Evolutionary conservation across 176 grass and related monocot genomes (phyloP), one percentile per base, ranked within the genome.

Genomic region (Cenchrus americanus): DNA sequence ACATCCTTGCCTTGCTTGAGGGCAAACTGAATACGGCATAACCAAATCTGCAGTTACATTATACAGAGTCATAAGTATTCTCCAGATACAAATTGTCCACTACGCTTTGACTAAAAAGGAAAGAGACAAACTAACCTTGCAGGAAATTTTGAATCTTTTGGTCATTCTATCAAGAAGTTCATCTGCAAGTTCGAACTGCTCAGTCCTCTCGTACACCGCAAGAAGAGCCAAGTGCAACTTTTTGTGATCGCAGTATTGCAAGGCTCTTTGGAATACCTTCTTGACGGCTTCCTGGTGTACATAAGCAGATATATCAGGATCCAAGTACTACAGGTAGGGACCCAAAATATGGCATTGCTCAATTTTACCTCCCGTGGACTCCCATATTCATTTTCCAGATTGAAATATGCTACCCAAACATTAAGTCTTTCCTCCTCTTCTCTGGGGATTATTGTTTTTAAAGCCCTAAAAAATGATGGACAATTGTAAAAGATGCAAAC

Each of bases 381-480:
- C 62, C 96, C 93, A 13, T 95, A 92, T 87, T 95, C 89, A 89
- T 95, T 95, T 87, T 98, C 96, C 71, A 98, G 78, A 89, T 99
- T 99, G 44, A 94, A 96, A 78, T 94, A 99, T 81, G 96, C 89
- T 10, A 99, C 96, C 96, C 96, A 99, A 79, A 99, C 87, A 89
- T 96, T 96, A 34, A 96, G 89, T 76, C 95, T 99, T 78, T 99
- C 91, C 14, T 88, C 87, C 74, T 99, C 93, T 58, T 98, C 96
- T 87, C 85, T 78, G 37, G 92, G 73, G 60, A 82, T 94, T 89
- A 99, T 99, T 83, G 93, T 96, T 83, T 84, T 94, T 75, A 94
- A 81, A 70, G 96, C 93, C 89, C 96, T 98, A 90, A 46, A 66
- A 83, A 41, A 87, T 0, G 17, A 79, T 27, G 72, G 51, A 71